Evolutionary conservation across 768 basidiomycete species (phyloP).

Genomic region (Trametes meyenii): DNA sequence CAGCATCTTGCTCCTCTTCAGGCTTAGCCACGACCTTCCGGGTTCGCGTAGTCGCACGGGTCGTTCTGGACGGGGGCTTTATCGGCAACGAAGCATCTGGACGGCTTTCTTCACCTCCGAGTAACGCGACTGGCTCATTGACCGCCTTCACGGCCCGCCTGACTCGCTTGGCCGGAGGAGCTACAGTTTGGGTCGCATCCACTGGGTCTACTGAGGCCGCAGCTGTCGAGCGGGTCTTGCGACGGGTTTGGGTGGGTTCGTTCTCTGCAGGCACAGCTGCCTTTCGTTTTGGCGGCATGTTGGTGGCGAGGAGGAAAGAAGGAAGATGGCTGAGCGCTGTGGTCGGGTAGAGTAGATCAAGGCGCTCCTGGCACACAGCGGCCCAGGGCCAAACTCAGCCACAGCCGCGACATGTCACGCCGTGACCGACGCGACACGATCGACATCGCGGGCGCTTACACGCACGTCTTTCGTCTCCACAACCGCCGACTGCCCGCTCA

Average conservation of each 20-base stretch:
- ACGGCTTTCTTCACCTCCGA: background rate
- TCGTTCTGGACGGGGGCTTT: background rate
- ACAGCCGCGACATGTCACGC: slow-evolving; percentile 8
- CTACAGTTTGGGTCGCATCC: background rate
- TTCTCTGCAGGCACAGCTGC: slow-evolving; percentile 17
- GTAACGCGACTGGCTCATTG: slow-evolving; percentile 6
- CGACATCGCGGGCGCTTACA: background rate
- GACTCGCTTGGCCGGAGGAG: slow-evolving; percentile 4
- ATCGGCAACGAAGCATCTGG: background rate
- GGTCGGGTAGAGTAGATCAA: background rate
- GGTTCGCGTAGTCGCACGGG: slow-evolving; percentile 14
- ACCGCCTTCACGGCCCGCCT: slow-evolving; percentile 4
- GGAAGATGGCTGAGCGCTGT: background rate
- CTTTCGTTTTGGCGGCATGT: slow-evolving; percentile 40
- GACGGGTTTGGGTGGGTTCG: slow-evolving; percentile 24
- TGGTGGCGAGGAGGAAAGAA: background rate
- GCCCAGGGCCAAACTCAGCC: background rate
- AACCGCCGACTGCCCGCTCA: too few relatives aligned
- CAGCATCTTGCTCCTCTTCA: background rate
- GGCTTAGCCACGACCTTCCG: background rate
- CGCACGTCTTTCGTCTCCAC: too few relatives aligned
- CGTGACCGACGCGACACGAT: background rate
- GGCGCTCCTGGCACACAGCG: too few relatives aligned
- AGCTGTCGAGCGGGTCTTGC: slow-evolving; percentile 24
- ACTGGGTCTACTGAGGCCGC: slow-evolving; percentile 5